These are phyloP conservation scores for Hemileccinum rubropunctum DNA, from an alignment of 768 basidiomycete species.

Conservation along the genomic window DNA sequence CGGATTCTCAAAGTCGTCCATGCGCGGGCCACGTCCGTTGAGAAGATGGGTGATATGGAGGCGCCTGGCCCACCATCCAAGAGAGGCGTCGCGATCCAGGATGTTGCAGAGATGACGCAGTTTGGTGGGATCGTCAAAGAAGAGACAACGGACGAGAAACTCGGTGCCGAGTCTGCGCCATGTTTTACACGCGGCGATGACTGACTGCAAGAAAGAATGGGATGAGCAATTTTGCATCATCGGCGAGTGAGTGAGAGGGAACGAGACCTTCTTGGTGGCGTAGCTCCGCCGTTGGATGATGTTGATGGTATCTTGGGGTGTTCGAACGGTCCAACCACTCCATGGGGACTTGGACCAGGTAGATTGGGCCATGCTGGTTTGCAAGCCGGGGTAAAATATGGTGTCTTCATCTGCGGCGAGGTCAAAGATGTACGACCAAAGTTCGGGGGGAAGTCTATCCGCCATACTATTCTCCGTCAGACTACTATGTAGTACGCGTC, in stretches of 20 bases:
- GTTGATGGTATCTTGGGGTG: slow-evolving; percentile 58
- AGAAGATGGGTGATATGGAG: slow-evolving; percentile 64
- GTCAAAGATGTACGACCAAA: slow-evolving; percentile 69
- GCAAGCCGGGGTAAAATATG: slow-evolving; percentile 60
- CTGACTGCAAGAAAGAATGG: slow-evolving; percentile 42
- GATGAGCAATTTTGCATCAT: neutral
- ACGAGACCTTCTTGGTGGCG: slow-evolving; percentile 59
- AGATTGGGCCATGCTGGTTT: slow-evolving; percentile 59
- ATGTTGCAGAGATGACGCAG: slow-evolving; percentile 50
- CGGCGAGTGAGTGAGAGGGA: neutral
- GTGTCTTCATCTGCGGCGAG: slow-evolving; percentile 68
- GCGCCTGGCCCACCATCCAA: slow-evolving; percentile 73
- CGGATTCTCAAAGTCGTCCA: slow-evolving; percentile 50
- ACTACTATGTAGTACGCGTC: neutral
- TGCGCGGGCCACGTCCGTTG: slow-evolving; percentile 37
- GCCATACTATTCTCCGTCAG: slow-evolving; percentile 11
- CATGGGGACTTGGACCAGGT: slow-evolving; percentile 58
- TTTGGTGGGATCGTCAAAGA: slow-evolving; percentile 59
- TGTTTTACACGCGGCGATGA: slow-evolving; percentile 62
- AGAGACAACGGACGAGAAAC: slow-evolving; percentile 65
- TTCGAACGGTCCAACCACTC: slow-evolving; percentile 52
- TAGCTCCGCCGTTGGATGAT: slow-evolving; percentile 60
- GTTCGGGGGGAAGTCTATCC: slow-evolving; percentile 58
- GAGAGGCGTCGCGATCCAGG: slow-evolving; percentile 48
- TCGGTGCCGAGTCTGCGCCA: slow-evolving; percentile 64